Percentiles rank a stretch among this genome's conserved stretches.
phyloP scores from a whole-genome alignment of 1,139 yeast genomes.

The Meyerozyma elateridarum region DNA sequence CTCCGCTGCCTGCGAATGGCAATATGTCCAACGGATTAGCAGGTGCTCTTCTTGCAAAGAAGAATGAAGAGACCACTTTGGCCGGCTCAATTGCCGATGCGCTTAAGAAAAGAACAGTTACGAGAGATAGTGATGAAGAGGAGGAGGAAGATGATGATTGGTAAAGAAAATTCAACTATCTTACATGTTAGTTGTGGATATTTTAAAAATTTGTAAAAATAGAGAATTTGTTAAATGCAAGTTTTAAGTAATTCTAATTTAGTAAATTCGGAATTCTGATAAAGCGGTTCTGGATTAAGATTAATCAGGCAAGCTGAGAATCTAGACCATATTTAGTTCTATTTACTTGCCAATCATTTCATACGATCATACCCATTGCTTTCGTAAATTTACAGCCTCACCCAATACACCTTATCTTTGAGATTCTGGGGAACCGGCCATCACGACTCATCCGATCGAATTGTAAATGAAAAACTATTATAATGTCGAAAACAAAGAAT shows the following conservation, averaged over 20 bases:
- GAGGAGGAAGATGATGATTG: constrained; percentile 63
- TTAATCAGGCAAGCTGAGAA: no score
- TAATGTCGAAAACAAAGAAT: constrained; percentile 33
- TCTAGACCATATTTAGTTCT: no score
- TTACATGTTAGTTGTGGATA: not conserved
- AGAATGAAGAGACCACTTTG: constrained; percentile 57
- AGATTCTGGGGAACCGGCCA: no score
- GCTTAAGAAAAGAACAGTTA: constrained; percentile 74
- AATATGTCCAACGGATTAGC: constrained; percentile 65
- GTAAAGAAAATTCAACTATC: not conserved
- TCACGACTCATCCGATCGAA: not conserved
- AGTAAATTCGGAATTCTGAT: no score
- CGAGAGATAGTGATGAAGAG: constrained; percentile 67
- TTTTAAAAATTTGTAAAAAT: not conserved
- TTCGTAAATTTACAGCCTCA: no score
- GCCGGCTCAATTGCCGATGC: constrained; percentile 93
- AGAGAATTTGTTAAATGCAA: not conserved
- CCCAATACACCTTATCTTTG: constrained; percentile 1
- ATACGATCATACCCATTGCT: no score
- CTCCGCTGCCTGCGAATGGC: constrained; percentile 22
- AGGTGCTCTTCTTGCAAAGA: constrained; percentile 65
- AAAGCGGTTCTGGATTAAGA: no score
- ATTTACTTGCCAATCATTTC: no score
- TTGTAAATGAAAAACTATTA: not conserved
- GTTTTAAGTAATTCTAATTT: no score